A percentile compares a stretch with the other conserved stretches of the same genome.
Evolutionary conservation across 441 rosid species (phyloP).

Genomic region (Euphorbia schlechtendalii): DNA sequence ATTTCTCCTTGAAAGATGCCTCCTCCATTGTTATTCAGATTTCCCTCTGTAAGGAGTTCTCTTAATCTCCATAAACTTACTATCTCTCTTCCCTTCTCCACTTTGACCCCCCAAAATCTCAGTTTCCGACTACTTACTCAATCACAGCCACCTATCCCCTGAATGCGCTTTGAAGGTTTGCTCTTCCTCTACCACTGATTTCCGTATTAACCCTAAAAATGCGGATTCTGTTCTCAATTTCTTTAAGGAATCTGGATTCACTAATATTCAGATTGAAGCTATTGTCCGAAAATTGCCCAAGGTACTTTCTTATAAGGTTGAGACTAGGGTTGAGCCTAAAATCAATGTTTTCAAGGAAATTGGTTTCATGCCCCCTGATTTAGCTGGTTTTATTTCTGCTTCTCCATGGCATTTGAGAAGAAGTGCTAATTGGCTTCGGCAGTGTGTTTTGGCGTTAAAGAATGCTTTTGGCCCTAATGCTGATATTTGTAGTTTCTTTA

Average conservation of each 20-base stretch:
- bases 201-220: conserved; percentile 14
- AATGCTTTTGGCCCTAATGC: too few species aligned
- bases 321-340: not conserved
- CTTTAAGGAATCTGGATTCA: conserved; percentile 29
- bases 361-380: too few species aligned
- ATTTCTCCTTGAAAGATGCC: too few species aligned
- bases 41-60: too few species aligned
- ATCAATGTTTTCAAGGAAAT: too few species aligned
- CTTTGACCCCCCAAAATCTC: not conserved
- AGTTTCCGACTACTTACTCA: not conserved
- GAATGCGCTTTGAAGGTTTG: conserved; percentile 24
- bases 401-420: too few species aligned
- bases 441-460: too few species aligned
- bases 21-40: too few species aligned
- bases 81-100: not conserved
- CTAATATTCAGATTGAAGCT: conserved; percentile 23
- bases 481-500: too few species aligned
- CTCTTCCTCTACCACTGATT: not conserved
- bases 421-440: too few species aligned
- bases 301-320: conserved; percentile 22
- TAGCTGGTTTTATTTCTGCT: too few species aligned
- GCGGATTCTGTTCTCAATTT: conserved; percentile 24
- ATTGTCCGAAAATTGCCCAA: conserved; percentile 18
- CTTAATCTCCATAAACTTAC: too few species aligned
- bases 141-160: conserved; percentile 8